Base-by-base conservation (phyloP, 768 basidiomycete genomes). In the Auricularia sp. region DNA sequence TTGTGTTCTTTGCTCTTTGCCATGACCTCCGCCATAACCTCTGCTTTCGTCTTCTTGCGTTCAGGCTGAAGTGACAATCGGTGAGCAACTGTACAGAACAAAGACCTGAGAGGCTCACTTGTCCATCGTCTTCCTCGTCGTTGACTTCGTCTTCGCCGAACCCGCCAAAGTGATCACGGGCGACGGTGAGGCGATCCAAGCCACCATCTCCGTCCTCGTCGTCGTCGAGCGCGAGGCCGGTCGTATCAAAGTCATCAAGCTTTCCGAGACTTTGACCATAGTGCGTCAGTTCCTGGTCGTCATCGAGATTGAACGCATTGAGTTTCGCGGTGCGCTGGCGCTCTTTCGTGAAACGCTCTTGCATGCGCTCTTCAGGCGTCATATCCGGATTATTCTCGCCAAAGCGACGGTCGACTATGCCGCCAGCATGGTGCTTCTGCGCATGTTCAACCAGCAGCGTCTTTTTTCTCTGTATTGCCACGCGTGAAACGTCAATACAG, bases 21-120 rank as follows among this genome's bases (percentile, higher is more conserved):
- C 56, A 99, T 92, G 39, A 99, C 90, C 74, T 99, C 97, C 0
- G 90, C 85, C 97, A 99, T 98, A 67, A 98, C 92, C 71, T 99
- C 95, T 1, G 91, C 88, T 75, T 96, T 97, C 3, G 88, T 85
- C 77, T 92, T 96, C 76, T 96, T 97, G 66, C 87, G 80, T 58
- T 84, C 83, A 7, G 89, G 89, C 91, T 42, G 39, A 42, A 42
- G 13, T 94, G 70, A 3, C 66, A 33, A 51, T 33, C 66, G 61
- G 51, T n/a, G 58, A 66, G 14, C 63, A 7, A 29, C 29, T 29
- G 29, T 29, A 29, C 29, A 29, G 29, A 29, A 29, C 29, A 29
- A 29, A 29, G 34, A 18, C 18, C 14, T 63, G n/a, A 54, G 61
- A 37, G 2, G 24, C 65, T 34, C 68, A 75, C 63, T 13, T 61